Evolutionary conservation across 139 green algal genomes (phyloP), one percentile per base, ranked within the genome.

Genomic region (Chlorella sp.): DNA sequence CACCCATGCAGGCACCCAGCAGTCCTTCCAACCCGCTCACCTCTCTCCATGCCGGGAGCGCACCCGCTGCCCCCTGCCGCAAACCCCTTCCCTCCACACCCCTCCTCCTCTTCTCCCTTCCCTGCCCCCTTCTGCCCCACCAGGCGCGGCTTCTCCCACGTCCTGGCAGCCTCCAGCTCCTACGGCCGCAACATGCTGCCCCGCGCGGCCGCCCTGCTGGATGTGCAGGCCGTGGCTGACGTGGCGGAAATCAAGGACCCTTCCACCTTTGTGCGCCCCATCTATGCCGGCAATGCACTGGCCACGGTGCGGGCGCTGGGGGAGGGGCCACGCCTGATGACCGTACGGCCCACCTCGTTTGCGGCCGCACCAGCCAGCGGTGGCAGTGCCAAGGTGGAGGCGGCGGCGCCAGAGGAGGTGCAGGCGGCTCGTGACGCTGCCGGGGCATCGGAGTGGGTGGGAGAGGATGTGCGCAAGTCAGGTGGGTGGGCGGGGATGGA

Each of bases 241-340:
- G 96, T 98, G 0, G 80, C 95, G 9, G 80, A 95, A 53, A 86
- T 97, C 15, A 5, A 93, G 19, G 94, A 95, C 71, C 40, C 84
- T 12, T 42, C 93, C 90, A 98, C 95, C 28, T 98, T 97, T 87
- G 91, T 96, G 34, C 91, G 96, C 53, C 97, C 97, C 18, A 97
- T 98, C 34, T 99, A 99, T 85, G 97, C 97, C 21, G 97, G 97
- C 61, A 99, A 99, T 71, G 97, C 96, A 0, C 86, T 99, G 36
- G 93, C 92, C 14, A 99, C 96, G 0, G 95, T 99, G 9, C 40
- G 91, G 73, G 94, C 77, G 76, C 40, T 42, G 1, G 87, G 76
- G 11, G 75, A 88, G 5, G 92, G 89, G 2, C 40, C 92, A 0
- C 91, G 93, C 37, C 90, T 97, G 68, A 40, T 99, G 9, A 98